Percentiles rank a stretch among this genome's conserved stretches.
Evolutionary conservation across 1,284 basidiomycete genomes (phyloP).

Genomic region (Fistulinella staudtii): DNA sequence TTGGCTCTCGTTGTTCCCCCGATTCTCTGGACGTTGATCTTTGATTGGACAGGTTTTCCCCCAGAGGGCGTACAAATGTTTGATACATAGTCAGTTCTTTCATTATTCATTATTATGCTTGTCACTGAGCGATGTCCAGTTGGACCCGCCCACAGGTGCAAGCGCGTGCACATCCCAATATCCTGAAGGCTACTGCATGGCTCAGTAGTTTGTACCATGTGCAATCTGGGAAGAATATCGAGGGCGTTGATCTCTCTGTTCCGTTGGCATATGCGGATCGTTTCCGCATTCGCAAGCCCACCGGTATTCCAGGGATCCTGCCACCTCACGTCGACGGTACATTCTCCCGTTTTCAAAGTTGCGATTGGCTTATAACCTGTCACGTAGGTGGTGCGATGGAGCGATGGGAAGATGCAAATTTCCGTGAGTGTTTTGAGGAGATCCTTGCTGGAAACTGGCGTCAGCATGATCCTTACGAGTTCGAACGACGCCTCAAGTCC

Average conservation of each 20-base stretch:
- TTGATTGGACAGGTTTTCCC: slow-evolving; percentile 44
- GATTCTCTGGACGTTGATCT: not conserved
- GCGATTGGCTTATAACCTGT: not conserved
- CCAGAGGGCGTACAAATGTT: slow-evolving; percentile 66
- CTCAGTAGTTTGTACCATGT: slow-evolving; percentile 62
- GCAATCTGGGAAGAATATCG: slow-evolving; percentile 35
- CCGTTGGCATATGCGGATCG: slow-evolving; percentile 80
- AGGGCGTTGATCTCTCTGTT: slow-evolving; percentile 61
- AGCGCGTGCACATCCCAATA: slow-evolving; percentile 71
- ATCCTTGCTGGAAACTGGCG: slow-evolving; percentile 71
- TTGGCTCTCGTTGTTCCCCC: not conserved
- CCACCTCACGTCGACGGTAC: slow-evolving; percentile 77
- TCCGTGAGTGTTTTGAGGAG: slow-evolving; percentile 61
- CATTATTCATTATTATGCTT: not conserved
- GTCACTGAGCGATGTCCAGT: slow-evolving; percentile 31
- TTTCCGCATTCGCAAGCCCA: slow-evolving; percentile 78
- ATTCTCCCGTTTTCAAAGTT: slow-evolving; percentile 9
- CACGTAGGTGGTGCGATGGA: slow-evolving; percentile 69
- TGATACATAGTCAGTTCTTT: slow-evolving; percentile 54
- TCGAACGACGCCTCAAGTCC: slow-evolving; percentile 57
- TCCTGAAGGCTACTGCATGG: slow-evolving; percentile 58
- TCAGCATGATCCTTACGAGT: slow-evolving; percentile 66
- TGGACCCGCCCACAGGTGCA: slow-evolving; percentile 70
- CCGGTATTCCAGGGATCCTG: slow-evolving; percentile 59
- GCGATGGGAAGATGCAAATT: slow-evolving; percentile 76